A percentile compares a stretch with the other conserved stretches of the same genome.
Evolutionary conservation across 1,284 basidiomycete genomes (phyloP).

Genomic region (Microbotryum violaceum): DNA sequence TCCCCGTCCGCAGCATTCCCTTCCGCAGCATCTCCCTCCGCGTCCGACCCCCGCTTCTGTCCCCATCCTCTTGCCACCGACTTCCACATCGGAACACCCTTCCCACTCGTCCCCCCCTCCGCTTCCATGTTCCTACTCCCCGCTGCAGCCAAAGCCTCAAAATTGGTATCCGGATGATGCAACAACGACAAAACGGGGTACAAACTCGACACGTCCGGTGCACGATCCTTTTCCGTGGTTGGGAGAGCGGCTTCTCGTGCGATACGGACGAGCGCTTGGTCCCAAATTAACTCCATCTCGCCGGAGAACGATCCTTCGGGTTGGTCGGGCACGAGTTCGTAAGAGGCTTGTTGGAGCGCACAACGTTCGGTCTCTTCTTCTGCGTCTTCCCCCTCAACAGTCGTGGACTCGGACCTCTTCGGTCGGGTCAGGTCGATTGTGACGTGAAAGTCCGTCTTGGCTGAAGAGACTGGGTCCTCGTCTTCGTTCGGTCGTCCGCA

Average conservation of each 20-base stretch:
- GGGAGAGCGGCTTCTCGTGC: slow-evolving; percentile 1
- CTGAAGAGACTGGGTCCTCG: not conserved
- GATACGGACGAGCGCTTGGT: not conserved
- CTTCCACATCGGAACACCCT: slow-evolving; percentile 2
- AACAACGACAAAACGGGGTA: slow-evolving; percentile 31
- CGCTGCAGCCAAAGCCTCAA: not conserved
- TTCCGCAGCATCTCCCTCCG: not conserved
- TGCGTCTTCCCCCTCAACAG: too few relatives aligned
- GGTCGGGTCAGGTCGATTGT: slow-evolving; percentile 10
- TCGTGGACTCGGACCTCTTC: too few relatives aligned
- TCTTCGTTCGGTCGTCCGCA: not conserved
- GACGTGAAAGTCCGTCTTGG: slow-evolving; percentile 5
- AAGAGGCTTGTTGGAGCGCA: too few relatives aligned
- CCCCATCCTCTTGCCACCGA: slow-evolving; percentile 5
- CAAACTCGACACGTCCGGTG: slow-evolving; percentile 16
- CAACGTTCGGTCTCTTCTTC: too few relatives aligned
- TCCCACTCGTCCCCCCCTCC: not conserved
- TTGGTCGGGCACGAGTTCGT: too few relatives aligned
- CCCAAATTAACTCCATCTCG: too few relatives aligned
- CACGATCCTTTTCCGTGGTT: slow-evolving; percentile 8
- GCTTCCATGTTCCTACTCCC: not conserved
- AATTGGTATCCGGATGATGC: slow-evolving; percentile 24
- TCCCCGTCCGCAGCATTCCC: not conserved
- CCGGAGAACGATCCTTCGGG: too few relatives aligned
- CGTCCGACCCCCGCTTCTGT: not conserved